Evolutionary conservation across 768 basidiomycete species (phyloP), one percentile per base, ranked within the genome.

Genomic region (Lentinula raphanica): DNA sequence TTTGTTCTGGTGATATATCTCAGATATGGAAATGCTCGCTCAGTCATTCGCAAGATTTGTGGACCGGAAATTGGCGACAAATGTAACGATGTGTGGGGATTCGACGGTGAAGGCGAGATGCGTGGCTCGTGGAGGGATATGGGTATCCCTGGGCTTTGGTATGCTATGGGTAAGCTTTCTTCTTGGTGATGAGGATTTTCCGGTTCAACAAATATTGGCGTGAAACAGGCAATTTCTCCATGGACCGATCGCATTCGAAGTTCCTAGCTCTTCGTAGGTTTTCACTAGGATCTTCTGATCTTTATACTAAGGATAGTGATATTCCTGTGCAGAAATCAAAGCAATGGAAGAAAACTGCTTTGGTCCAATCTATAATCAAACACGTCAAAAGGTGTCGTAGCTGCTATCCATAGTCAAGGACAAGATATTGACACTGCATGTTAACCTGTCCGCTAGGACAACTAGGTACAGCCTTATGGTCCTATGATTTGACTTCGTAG

Each of bases 71-170:
- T 82, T 8, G 74, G 70, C 1, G 61, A 72, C 38, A 72, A 74
- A 65, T 71, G 85, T 59, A 75, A 79, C 55, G 73, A 76, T n/a
- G 68, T 87, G 13, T 84, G 87, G 88, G 82, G 87, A 36, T 63
- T 90, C 57, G 78, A 87, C 66, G 69, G 73, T 38, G 85, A 92
- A 69, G 85, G 86, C 1, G 86, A 89, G 65, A 63, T 84, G 25
- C 71, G 77, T 19, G 80, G 80, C 0, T 65, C 68, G 15, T 84
- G 73, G 72, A 72, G 78, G 19, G 79, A 81, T 60, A 63, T 81
- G 31, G 85, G 84, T 25, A 64, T 79, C 19, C 72, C 77, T 21
- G 78, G 79, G 48, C 53, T 85, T 38, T 88, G 85, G 83, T 76
- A 69, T 59, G 81, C 83, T 76, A 74, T 84, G 69, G 86, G 87